Evolutionary conservation across 202 grass and related monocot species (phyloP).

Genomic region (Saccharum hybrid): DNA sequence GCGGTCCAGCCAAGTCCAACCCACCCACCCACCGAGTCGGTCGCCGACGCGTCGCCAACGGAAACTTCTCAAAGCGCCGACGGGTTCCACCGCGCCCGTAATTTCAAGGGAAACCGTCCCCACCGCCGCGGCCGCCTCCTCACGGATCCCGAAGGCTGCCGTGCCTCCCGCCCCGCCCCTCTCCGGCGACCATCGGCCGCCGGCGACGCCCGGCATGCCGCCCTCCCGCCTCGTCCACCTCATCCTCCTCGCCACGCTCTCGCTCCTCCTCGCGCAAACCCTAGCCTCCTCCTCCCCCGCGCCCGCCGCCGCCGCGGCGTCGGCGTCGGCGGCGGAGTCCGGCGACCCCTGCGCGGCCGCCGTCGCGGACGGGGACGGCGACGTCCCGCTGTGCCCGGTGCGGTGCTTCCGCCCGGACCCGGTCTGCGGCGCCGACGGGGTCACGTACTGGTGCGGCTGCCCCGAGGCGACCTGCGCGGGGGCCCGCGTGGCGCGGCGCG

Average conservation of each 20-base stretch:
- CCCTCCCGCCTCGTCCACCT: slow-evolving; percentile 35
- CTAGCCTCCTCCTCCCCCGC: slow-evolving; percentile 48
- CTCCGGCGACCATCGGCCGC: slow-evolving; percentile 51
- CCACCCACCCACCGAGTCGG: slow-evolving; percentile 23
- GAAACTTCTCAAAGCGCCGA: slow-evolving; percentile 43
- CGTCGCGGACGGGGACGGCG: slow-evolving; percentile 42
- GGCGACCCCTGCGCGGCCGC: slow-evolving; percentile 58
- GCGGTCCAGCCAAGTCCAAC: slow-evolving; percentile 41
- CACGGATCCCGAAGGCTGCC: slow-evolving; percentile 6
- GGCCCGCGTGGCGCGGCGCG: slow-evolving; percentile 61
- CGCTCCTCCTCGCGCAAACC: slow-evolving; percentile 51
- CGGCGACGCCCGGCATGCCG: slow-evolving; percentile 43
- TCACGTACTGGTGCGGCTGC: slow-evolving; percentile 92
- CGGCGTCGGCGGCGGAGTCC: neutral
- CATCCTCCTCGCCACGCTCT: slow-evolving; percentile 41
- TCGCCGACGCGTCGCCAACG: slow-evolving; percentile 32
- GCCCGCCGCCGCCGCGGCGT: no score
- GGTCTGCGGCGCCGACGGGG: slow-evolving; percentile 76
- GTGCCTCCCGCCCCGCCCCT: slow-evolving; percentile 29
- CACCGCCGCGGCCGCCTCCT: slow-evolving; percentile 18
- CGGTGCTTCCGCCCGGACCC: slow-evolving; percentile 85
- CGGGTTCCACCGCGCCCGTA: slow-evolving; percentile 42
- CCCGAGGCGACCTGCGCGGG: slow-evolving; percentile 78
- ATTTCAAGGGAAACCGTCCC: neutral
- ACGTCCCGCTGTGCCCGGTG: slow-evolving; percentile 58